Base-by-base conservation (phyloP, 2,329 filamentous ascomycete genomes). In the Calycina marina region DNA sequence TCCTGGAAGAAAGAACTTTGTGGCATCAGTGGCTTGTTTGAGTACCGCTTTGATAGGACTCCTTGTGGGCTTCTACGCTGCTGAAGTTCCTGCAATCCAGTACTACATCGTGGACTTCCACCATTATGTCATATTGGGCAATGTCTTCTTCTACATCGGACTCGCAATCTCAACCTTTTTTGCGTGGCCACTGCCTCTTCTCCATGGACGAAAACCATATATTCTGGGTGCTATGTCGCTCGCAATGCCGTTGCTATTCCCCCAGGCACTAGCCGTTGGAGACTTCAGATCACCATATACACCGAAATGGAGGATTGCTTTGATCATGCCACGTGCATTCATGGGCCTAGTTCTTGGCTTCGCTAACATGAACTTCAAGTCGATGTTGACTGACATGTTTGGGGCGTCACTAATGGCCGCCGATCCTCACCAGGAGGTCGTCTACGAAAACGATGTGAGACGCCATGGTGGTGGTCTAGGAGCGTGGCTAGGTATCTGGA, bases 121-220 rank as follows among this genome's bases (percentile, higher is more conserved):
- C 27, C 77, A 83, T 45, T 63, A 69, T 37, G 65, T 72, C 2
- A 72, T 84, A 16, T 61, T 82, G 20, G 81, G 81, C 3, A 86
- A 86, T 43, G 76, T 80, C 11, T 66, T 72, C 15, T 67, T 84
- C 32, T 86, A 80, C 49, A 48, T 78, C 18, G 78, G 77, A 6
- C 62, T 86, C 40, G 76, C 77, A 0, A 54, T 85, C 24, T 70
- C 78, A 0, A 80, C 74, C 0, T 66, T 82, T 35, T 57, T 83
- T 37, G 69, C 69, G 42, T 86, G 80, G 80, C 77, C 80, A 3
- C 56, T 85, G 4, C 77, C 79, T 5, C 60, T 83, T 5, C 62
- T 86, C 1, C 79, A 86, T 49, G 80, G 81, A 3, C 67, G 80
- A 8, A 84, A 84, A 48, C 76, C 78, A 1, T 86, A 86, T 47